Conservation (phyloP, 257 asterid species). For the Petunia secreta region DNA sequence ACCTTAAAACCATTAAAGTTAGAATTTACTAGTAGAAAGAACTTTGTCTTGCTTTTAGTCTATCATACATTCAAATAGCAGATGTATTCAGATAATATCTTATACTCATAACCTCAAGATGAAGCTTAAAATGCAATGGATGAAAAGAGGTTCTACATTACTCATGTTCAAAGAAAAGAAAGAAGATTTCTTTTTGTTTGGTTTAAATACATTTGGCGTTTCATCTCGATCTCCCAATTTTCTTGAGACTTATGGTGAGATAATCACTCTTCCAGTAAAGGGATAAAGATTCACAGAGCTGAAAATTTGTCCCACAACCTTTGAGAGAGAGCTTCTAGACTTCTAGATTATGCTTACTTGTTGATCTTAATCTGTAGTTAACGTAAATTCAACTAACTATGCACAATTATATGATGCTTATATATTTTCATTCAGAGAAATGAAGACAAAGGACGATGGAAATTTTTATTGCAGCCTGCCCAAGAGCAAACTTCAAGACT, state of each 20-base stretch:
- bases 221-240: not conserved
- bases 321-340: not conserved
- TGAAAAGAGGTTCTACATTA: not conserved
- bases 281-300: not conserved
- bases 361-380: constrained; percentile 5
- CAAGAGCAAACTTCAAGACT: constrained; percentile 26
- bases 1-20: not conserved
- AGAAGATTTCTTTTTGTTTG: not conserved
- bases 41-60: not conserved
- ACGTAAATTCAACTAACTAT: not conserved
- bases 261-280: not conserved
- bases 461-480: constrained; percentile 10
- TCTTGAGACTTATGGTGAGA: constrained; percentile 13
- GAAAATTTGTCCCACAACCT: not conserved
- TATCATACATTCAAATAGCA: constrained; percentile 13
- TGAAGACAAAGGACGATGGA: constrained; percentile 14
- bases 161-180: constrained; percentile 1
- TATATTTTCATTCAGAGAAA: constrained; percentile 7
- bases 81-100: not conserved
- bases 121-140: constrained; percentile 7
- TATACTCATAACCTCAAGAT: not conserved
- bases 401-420: constrained; percentile 9
- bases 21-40: not conserved
- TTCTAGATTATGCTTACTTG: constrained; percentile 20
- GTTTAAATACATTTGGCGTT: constrained; percentile 3